phyloP scores from a whole-genome alignment of 768 basidiomycete species.

The Suillus placidus region DNA sequence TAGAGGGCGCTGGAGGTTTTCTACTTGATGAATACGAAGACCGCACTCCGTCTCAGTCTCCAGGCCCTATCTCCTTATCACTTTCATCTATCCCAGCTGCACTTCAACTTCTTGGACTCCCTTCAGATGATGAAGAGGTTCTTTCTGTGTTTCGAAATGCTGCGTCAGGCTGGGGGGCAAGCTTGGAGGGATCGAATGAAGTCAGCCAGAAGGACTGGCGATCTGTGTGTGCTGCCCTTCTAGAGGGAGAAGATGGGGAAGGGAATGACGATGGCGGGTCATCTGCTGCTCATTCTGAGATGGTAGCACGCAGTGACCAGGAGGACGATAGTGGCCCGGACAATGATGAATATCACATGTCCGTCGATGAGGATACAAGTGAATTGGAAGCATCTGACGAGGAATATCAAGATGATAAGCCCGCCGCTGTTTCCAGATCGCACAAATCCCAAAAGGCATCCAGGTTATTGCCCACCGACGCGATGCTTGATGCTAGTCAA shows the following conservation, averaged over 20 bases:
- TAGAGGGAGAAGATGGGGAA: constrained; percentile 46
- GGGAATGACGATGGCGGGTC: constrained; percentile 23
- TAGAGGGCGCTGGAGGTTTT: constrained; percentile 37
- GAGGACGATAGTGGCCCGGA: constrained; percentile 33
- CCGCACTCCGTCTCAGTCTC: constrained; percentile 15
- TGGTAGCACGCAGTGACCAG: constrained; percentile 13
- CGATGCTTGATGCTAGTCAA: constrained; percentile 13
- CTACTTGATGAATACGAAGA: constrained; percentile 27
- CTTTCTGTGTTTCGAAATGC: constrained; percentile 76
- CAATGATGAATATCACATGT: constrained; percentile 30
- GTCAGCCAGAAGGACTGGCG: constrained; percentile 77
- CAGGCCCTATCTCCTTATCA: constrained; percentile 41
- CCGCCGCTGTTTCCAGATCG: neutral
- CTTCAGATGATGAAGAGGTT: constrained; percentile 73
- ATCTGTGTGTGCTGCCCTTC: constrained; percentile 74
- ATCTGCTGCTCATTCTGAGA: constrained; percentile 20
- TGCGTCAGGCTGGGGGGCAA: constrained; percentile 66
- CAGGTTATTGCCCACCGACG: neutral
- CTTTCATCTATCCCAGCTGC: constrained; percentile 62
- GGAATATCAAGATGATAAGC: constrained; percentile 30
- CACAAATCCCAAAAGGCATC: constrained; percentile 11
- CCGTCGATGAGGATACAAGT: constrained; percentile 26
- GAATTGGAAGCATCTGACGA: constrained; percentile 33
- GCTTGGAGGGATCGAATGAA: constrained; percentile 31
- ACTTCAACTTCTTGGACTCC: constrained; percentile 63